Conservation (phyloP, 202 grass and related monocot species). For the Schoenoplectus triqueter region DNA sequence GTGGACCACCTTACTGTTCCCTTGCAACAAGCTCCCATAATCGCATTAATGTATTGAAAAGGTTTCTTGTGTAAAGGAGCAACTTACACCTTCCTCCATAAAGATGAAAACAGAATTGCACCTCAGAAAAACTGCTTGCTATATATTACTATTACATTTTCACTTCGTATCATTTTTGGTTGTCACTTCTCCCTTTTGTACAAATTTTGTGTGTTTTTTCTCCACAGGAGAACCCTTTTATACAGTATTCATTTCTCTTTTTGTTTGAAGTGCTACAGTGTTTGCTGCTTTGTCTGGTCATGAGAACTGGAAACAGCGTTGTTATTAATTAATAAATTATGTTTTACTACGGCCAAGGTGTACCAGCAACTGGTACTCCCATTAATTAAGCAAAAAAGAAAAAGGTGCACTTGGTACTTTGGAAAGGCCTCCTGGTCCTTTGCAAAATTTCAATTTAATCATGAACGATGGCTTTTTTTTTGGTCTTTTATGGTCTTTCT, state of each 20-base stretch:
- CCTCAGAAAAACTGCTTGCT: not conserved
- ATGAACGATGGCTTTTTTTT: not conserved
- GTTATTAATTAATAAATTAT: not conserved
- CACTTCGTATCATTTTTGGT: not conserved
- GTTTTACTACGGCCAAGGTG: not conserved
- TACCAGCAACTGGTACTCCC: not conserved
- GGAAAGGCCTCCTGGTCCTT: not conserved
- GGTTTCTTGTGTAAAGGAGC: not conserved
- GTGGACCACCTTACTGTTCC: conserved; percentile 22
- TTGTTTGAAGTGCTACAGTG: conserved; percentile 8
- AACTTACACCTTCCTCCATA: not conserved
- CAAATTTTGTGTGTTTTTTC: not conserved
- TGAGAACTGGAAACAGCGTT: not conserved
- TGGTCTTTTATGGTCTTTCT: not conserved
- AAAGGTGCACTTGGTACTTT: conserved; percentile 7
- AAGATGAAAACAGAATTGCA: conserved; percentile 10
- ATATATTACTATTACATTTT: not conserved
- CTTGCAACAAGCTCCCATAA: conserved; percentile 1
- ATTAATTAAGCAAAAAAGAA: not conserved
- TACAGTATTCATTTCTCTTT: not conserved
- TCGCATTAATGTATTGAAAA: not conserved
- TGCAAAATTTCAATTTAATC: conserved; percentile 1
- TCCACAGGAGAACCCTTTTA: not conserved
- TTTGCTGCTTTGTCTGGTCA: not conserved
- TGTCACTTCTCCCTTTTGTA: not conserved